Conservation (phyloP, 768 basidiomycete species). For the Rhizopogon rudus region DNA sequence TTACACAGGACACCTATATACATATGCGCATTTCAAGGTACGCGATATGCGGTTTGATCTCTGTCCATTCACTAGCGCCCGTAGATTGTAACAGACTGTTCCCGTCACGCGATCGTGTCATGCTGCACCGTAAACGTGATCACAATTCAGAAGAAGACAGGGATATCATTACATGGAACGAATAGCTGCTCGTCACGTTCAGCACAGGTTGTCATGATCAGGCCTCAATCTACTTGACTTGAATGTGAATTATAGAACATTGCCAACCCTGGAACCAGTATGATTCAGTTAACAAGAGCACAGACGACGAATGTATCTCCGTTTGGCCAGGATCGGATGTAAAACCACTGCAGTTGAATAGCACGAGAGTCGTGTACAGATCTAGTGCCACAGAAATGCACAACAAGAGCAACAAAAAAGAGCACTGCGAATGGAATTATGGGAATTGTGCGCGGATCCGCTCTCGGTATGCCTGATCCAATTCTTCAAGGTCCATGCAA, state of each 20-base stretch:
- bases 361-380: constrained; percentile 3
- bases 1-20: constrained; percentile 67
- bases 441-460: constrained; percentile 33
- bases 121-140: constrained; percentile 69
- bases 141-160: constrained; percentile 53
- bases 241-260: neutral
- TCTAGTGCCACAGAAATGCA: neutral
- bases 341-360: neutral
- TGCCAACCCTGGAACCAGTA: neutral
- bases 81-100: constrained; percentile 69
- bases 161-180: constrained; percentile 72
- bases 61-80: constrained; percentile 1
- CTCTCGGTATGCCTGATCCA: constrained; percentile 56
- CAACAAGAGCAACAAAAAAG: neutral
- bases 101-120: constrained; percentile 62
- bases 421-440: neutral
- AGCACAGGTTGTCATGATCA: neutral
- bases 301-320: neutral
- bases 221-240: neutral
- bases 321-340: neutral
- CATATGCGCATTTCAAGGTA: constrained; percentile 66
- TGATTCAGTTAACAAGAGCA: no score
- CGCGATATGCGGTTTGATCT: neutral
- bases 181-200: constrained; percentile 19
- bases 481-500: constrained; percentile 48